A percentile compares a stretch with the other conserved stretches of the same genome.
Evolutionary conservation across 208 protist genomes (phyloP).

Genomic region (Leishmania gerbilli): DNA sequence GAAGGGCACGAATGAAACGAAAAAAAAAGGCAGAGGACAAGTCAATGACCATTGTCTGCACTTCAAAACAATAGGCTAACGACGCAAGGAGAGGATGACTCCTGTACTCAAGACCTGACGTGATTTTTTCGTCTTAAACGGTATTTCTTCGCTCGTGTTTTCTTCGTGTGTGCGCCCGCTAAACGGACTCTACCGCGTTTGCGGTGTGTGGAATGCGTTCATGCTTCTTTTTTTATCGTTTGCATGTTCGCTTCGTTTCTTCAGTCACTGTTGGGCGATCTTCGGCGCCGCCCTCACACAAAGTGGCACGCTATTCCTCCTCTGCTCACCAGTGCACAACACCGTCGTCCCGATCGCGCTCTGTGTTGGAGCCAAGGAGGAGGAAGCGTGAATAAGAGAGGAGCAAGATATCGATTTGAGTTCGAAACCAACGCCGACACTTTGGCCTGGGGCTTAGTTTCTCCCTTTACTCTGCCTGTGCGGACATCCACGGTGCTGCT

Average conservation of each 20-base stretch:
- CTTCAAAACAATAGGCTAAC: no score
- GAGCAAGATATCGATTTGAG: neutral
- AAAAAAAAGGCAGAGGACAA: neutral
- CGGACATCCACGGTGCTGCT: neutral
- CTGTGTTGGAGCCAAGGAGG: neutral
- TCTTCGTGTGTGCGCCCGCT: neutral
- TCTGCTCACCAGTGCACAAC: neutral
- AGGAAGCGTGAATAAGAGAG: neutral
- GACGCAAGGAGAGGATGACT: neutral
- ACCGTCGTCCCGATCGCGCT: no score
- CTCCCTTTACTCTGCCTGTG: neutral
- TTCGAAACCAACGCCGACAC: neutral
- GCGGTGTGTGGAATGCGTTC: neutral
- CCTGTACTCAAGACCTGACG: neutral
- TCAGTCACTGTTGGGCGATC: neutral
- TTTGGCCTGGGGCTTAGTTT: neutral
- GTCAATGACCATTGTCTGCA: neutral
- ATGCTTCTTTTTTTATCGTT: neutral
- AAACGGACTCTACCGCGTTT: neutral
- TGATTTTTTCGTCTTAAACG: neutral
- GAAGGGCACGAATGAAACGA: neutral
- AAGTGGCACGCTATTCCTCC: neutral
- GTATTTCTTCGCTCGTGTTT: neutral
- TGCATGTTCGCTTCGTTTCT: neutral
- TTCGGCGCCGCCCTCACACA: neutral